Evolutionary conservation across 805 yeast genomes (phyloP).

Genomic region (Kluyveromyces lactis): DNA sequence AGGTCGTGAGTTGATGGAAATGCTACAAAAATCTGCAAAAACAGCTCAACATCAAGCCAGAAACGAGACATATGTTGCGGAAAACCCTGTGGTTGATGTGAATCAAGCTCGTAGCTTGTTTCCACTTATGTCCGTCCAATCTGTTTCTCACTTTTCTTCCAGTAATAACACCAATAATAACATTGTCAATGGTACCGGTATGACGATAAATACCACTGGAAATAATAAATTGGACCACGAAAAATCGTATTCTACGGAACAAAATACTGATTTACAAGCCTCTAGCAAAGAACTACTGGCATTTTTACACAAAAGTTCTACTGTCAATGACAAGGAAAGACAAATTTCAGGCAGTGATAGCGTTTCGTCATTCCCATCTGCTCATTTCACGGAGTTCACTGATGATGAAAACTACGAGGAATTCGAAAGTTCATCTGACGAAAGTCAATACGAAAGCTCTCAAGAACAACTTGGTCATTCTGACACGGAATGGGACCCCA

Average conservation of each 20-base stretch:
- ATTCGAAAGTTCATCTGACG: slow-evolving; percentile 24
- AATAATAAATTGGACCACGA: too few species aligned
- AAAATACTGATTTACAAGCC: slow-evolving; percentile 20
- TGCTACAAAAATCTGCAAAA: slow-evolving; percentile 43
- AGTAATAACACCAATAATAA: slow-evolving; percentile 1
- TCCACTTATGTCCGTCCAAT: slow-evolving; percentile 1
- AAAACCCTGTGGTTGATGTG: background rate
- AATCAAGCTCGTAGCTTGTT: slow-evolving; percentile 2
- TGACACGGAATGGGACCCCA: slow-evolving; percentile 2
- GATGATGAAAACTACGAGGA: slow-evolving; percentile 16
- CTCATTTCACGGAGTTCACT: background rate
- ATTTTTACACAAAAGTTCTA: slow-evolving; percentile 5
- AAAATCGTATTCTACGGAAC: slow-evolving; percentile 8
- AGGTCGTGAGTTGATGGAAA: slow-evolving; percentile 66
- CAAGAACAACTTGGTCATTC: slow-evolving; percentile 10
- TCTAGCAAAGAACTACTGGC: slow-evolving; percentile 7
- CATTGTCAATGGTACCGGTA: slow-evolving; percentile 3
- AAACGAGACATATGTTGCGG: background rate
- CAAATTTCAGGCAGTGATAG: background rate
- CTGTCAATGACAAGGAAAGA: slow-evolving; percentile 3
- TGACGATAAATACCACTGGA: too few species aligned
- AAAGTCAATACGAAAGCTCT: slow-evolving; percentile 13
- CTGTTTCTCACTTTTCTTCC: background rate
- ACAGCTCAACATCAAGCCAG: slow-evolving; percentile 16
- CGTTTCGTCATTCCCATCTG: slow-evolving; percentile 25